Conservation (phyloP, 2,329 filamentous ascomycete genomes). For the Clonostachys rosea region DNA sequence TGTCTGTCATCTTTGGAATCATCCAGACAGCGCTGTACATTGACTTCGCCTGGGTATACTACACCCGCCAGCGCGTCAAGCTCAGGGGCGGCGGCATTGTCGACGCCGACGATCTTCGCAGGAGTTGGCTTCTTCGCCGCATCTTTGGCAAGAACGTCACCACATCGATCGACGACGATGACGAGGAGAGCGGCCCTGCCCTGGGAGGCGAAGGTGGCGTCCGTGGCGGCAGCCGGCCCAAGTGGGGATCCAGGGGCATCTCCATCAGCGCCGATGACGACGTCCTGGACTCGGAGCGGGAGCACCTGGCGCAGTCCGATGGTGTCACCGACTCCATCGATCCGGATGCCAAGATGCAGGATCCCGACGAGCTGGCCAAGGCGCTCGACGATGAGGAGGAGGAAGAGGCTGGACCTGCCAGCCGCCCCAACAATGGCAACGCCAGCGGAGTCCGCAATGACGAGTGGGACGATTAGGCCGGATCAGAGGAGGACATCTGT, state of each 20-base stretch:
- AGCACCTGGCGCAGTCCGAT: constrained; percentile 38
- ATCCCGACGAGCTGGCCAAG: constrained; percentile 60
- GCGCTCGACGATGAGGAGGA: constrained; percentile 54
- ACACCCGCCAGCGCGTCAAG: constrained; percentile 88
- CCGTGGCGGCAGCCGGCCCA: constrained; percentile 32
- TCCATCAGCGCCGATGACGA: constrained; percentile 63
- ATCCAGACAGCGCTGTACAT: constrained; percentile 86
- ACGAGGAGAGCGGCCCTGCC: constrained; percentile 53
- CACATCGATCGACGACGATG: constrained; percentile 42
- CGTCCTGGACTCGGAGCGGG: constrained; percentile 44
- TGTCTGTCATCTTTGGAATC: constrained; percentile 80
- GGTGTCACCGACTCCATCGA: constrained; percentile 40
- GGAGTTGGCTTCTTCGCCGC: constrained; percentile 77
- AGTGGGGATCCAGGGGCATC: constrained; percentile 62
- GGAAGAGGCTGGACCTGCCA: constrained; percentile 10
- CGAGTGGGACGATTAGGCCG: constrained; percentile 35
- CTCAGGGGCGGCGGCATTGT: constrained; percentile 81
- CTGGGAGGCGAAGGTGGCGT: constrained; percentile 28
- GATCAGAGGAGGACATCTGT: neutral
- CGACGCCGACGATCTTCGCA: constrained; percentile 81
- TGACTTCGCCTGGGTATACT: constrained; percentile 98
- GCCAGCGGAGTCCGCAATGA: constrained; percentile 35
- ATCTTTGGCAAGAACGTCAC: constrained; percentile 57
- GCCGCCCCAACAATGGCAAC: constrained; percentile 9
- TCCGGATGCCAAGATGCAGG: constrained; percentile 61